Percentiles rank a stretch among this genome's conserved stretches.
Conservation (phyloP, 371 early-diverging fungal species). For the Zychaea mexicana region DNA sequence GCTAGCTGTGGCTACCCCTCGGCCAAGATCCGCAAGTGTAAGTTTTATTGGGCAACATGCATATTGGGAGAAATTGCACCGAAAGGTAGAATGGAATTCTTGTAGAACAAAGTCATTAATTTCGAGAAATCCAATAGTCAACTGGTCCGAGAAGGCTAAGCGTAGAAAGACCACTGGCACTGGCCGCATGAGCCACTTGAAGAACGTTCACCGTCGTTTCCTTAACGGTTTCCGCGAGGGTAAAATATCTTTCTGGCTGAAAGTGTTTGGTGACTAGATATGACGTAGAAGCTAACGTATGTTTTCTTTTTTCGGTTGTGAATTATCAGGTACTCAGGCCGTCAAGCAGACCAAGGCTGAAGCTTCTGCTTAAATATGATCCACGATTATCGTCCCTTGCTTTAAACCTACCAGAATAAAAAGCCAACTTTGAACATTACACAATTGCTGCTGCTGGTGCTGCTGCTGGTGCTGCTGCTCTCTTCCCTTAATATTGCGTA, state of each 20-base stretch:
- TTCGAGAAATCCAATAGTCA: slow-evolving; percentile 49
- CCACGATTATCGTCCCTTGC: too few relatives aligned
- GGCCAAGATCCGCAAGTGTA: slow-evolving; percentile 94
- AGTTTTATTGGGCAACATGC: slow-evolving; percentile 27
- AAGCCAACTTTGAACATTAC: too few relatives aligned
- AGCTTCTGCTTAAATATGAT: slow-evolving; percentile 23
- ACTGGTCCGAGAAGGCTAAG: slow-evolving; percentile 94
- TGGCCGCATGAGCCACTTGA: slow-evolving; percentile 96
- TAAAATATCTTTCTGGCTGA: slow-evolving; percentile 5
- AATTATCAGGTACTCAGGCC: slow-evolving; percentile 28
- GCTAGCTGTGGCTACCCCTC: slow-evolving; percentile 98
- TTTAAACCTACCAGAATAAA: too few relatives aligned
- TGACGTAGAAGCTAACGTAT: too few relatives aligned
- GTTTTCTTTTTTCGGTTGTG: not conserved
- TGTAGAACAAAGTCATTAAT: too few relatives aligned
- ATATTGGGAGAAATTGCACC: not conserved
- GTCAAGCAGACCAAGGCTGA: slow-evolving; percentile 22
- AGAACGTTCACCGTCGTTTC: slow-evolving; percentile 85
- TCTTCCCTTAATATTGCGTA: too few relatives aligned
- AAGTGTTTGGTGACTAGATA: too few relatives aligned
- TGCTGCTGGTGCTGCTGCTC: too few relatives aligned
- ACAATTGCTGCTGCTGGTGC: too few relatives aligned
- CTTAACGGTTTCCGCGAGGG: slow-evolving; percentile 96
- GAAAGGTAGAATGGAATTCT: not conserved
- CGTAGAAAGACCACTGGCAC: slow-evolving; percentile 98